Percentiles rank a stretch among this genome's conserved stretches.
These are phyloP conservation scores for Penicillium canescens DNA, from an alignment of 495 filamentous ascomycete species.

Conservation along the genomic window DNA sequence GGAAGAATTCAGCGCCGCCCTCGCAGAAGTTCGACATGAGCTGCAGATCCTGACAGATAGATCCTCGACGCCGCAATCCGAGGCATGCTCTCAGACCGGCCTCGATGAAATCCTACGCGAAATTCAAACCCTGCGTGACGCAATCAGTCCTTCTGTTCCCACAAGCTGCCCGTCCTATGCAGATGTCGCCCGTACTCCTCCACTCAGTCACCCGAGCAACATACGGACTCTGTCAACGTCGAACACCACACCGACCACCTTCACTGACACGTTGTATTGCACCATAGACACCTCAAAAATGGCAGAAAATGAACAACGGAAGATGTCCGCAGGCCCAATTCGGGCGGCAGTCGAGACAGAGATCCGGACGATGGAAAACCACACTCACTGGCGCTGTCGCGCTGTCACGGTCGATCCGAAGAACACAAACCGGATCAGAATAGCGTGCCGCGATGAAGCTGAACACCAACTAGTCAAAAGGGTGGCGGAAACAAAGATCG, in stretches of 20 bases:
- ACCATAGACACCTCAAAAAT: slow-evolving; percentile 27
- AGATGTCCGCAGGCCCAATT: slow-evolving; percentile 21
- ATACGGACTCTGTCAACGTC: slow-evolving; percentile 14
- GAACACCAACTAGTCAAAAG: slow-evolving; percentile 27
- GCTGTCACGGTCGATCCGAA: slow-evolving; percentile 27
- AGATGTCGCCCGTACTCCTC: slow-evolving; percentile 22
- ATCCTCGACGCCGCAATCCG: slow-evolving; percentile 13
- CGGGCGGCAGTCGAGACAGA: slow-evolving; percentile 26
- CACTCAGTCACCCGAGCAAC: slow-evolving; percentile 17
- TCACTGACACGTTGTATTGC: slow-evolving; percentile 24
- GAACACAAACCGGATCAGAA: slow-evolving; percentile 24
- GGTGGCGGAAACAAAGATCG: slow-evolving; percentile 21
- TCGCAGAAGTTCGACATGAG: slow-evolving; percentile 12
- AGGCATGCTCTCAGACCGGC: slow-evolving; percentile 6
- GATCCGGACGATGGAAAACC: slow-evolving; percentile 21
- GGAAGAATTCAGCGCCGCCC: slow-evolving; percentile 18
- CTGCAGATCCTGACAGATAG: slow-evolving; percentile 14
- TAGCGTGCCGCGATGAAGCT: slow-evolving; percentile 25
- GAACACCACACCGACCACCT: slow-evolving; percentile 17
- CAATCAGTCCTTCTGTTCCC: slow-evolving; percentile 11
- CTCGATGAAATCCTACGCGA: slow-evolving; percentile 21
- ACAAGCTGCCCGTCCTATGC: slow-evolving; percentile 14
- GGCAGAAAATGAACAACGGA: slow-evolving; percentile 19
- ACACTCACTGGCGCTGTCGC: slow-evolving; percentile 27
- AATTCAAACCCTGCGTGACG: slow-evolving; percentile 16